Conservation (phyloP, 164 flowering plant species). For the Berberis thunbergii region DNA sequence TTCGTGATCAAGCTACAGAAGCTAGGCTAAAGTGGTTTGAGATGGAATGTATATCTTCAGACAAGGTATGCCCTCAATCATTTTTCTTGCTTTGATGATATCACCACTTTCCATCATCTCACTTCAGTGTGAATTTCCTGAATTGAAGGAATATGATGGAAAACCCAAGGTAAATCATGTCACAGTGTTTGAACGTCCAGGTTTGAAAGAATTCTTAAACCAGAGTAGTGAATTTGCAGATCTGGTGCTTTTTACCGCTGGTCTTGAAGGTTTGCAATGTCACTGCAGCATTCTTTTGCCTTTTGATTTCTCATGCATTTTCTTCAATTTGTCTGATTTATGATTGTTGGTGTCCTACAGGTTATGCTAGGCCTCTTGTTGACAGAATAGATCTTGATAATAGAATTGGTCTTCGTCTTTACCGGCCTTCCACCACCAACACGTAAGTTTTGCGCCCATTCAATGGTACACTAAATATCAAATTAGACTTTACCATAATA, state of each 20-base stretch:
- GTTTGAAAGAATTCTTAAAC: slow-evolving; percentile 67
- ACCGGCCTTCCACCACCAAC: slow-evolving; percentile 79
- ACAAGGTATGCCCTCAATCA: slow-evolving; percentile 43
- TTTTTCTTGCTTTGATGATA: background rate
- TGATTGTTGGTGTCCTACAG: slow-evolving; percentile 27
- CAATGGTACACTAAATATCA: too few relatives aligned
- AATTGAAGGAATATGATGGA: slow-evolving; percentile 78
- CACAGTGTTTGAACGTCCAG: slow-evolving; percentile 98
- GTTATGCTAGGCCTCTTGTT: slow-evolving; percentile 91
- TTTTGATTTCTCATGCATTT: slow-evolving; percentile 4
- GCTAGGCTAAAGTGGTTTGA: slow-evolving; percentile 94
- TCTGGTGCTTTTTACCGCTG: slow-evolving; percentile 93
- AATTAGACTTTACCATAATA: too few relatives aligned
- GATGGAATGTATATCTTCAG: slow-evolving; percentile 77
- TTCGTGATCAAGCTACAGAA: slow-evolving; percentile 72
- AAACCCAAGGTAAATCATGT: slow-evolving; percentile 81
- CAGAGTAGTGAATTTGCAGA: slow-evolving; percentile 75
- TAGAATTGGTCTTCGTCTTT: slow-evolving; percentile 57
- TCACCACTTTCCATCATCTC: background rate
- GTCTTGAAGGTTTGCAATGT: slow-evolving; percentile 78
- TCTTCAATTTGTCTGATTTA: background rate
- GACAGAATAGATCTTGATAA: slow-evolving; percentile 69
- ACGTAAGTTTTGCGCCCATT: slow-evolving; percentile 43
- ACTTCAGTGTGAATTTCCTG: background rate
- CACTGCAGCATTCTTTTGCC: background rate